These are phyloP conservation scores for sunflower (Helianthus annuus) DNA, from an alignment of 129 eudicot species.

Conservation along the genomic window HanXRQr2.0-SUNRISE NC_035436.2:194693423-194693922, in stretches of 20 bases:
- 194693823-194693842: too few relatives aligned
- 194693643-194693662: conserved; percentile 6
- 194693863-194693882: conserved; percentile 1
- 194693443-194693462: conserved; percentile 11
- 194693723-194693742: conserved; percentile 38
- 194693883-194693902: conserved; percentile 29
- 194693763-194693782: conserved; percentile 91
- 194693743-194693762: conserved; percentile 99
- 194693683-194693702: background rate
- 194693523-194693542: conserved; percentile 97
- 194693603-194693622: conserved; percentile 38
- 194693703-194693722: background rate
- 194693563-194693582: conserved; percentile 97
- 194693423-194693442: conserved; percentile 12
- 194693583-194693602: conserved; percentile 99
- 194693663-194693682: conserved; percentile 15
- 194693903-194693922: conserved; percentile 91
- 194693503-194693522: conserved; percentile 6
- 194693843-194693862: background rate
- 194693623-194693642: conserved; percentile 7
- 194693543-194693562: conserved; percentile 92
- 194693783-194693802: conserved; percentile 94
- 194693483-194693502: background rate
- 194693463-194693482: conserved; percentile 4
- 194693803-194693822: conserved; percentile 53